phyloP scores from a whole-genome alignment of 768 basidiomycete genomes.

The Heimioporus sp. region DNA sequence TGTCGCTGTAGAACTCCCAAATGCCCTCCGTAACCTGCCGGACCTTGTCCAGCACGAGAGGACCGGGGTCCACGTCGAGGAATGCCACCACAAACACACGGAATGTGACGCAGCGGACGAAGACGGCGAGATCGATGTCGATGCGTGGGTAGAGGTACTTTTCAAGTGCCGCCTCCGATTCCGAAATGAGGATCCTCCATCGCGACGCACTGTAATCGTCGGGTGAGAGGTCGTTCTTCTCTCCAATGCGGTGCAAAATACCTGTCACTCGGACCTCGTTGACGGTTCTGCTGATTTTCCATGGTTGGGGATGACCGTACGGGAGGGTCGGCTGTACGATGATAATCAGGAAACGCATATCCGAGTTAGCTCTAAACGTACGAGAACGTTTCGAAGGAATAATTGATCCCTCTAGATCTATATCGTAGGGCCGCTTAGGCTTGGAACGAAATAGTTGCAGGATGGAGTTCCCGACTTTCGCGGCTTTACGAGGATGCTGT shows the following conservation, averaged over 20 bases:
- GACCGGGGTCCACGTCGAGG: slow-evolving; percentile 31
- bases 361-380: no score
- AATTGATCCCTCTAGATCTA: no score
- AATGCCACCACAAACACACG: slow-evolving; percentile 43
- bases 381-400: no score
- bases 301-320: slow-evolving; percentile 48
- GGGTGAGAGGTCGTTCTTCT: slow-evolving; percentile 3
- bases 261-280: slow-evolving; percentile 13
- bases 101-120: slow-evolving; percentile 46
- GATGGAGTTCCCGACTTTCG: no score
- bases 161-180: slow-evolving; percentile 9
- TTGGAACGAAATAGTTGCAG: no score
- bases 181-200: slow-evolving; percentile 13
- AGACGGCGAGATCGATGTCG: slow-evolving; percentile 33
- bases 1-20: slow-evolving; percentile 43
- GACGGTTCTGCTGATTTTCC: not conserved
- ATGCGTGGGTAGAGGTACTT: slow-evolving; percentile 10
- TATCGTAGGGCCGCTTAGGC: no score
- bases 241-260: slow-evolving; percentile 1
- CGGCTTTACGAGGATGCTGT: no score
- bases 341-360: not conserved
- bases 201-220: not conserved
- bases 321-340: slow-evolving; percentile 60
- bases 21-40: slow-evolving; percentile 38
- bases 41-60: slow-evolving; percentile 29